These are phyloP conservation scores for Tulasnella calospora DNA, from an alignment of 768 basidiomycete genomes.

Conservation along the genomic window DNA sequence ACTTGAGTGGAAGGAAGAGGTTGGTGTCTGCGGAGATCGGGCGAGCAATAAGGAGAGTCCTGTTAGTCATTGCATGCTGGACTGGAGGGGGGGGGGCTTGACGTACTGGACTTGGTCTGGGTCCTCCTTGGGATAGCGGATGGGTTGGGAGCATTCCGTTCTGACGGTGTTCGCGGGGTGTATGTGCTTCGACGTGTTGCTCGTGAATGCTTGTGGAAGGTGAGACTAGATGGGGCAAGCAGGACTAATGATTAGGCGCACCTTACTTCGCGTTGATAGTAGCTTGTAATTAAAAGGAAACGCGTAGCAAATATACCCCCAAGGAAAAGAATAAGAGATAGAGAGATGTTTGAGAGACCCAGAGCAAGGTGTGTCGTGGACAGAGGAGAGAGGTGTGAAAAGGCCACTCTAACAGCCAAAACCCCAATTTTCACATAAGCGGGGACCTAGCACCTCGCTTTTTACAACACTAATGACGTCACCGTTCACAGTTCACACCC, in stretches of 20 bases:
- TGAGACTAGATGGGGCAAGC: background rate
- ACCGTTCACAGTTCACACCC: background rate
- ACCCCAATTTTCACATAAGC: slow-evolving; percentile 1
- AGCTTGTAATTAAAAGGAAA: background rate
- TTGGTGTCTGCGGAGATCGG: background rate
- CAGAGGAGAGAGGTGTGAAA: background rate
- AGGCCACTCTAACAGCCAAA: slow-evolving; percentile 12
- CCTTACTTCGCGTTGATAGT: too few species aligned
- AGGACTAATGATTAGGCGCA: background rate
- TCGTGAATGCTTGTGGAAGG: background rate
- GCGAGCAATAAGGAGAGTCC: background rate
- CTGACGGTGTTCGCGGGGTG: background rate
- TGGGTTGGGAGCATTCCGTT: background rate
- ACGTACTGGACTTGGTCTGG: background rate
- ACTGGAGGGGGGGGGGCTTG: background rate
- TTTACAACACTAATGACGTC: background rate
- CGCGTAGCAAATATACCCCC: too few species aligned
- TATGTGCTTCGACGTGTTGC: background rate
- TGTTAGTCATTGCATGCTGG: background rate
- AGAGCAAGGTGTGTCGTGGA: background rate
- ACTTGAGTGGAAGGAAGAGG: background rate
- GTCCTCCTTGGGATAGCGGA: background rate
- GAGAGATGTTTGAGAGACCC: background rate
- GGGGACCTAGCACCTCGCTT: background rate
- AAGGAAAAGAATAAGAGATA: background rate